Base-by-base conservation (phyloP, 495 filamentous ascomycete species). In the Xylona heveae region DNA sequence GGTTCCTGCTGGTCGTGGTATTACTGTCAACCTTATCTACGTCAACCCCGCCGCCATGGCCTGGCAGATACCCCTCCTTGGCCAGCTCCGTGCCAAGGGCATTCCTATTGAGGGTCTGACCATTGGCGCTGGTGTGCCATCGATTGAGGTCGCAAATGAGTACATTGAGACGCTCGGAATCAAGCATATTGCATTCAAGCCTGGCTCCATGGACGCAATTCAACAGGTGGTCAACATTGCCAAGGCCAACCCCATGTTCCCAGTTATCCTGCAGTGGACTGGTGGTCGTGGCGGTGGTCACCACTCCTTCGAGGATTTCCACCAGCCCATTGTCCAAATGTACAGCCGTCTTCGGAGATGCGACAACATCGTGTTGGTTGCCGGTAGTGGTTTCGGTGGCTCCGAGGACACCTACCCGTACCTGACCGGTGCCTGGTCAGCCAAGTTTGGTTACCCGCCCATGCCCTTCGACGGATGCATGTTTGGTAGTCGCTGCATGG, bases 261-360 rank as follows among this genome's bases (percentile, higher is more conserved):
- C 84, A 3, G 66, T 93, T 31, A 74, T 94, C 20, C 53, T 91
- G 26, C 84, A 94, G 45, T 94, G 84, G 84, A 94, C 84, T 35
- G 84, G 84, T 42, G 84, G 84, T 21, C 71, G 84, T 50, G 84
- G 82, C 40, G 84, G 84, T 48, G 84, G 84, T 24, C 84, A 93
- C 55, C 84, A 94, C 51, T 91, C 82, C 2, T 94, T 73, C 38
- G 84, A 92, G 44, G 84, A 94, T 45, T 93, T 94, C 60, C 84
- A 94, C 47, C 68, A 82, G 38, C 84, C 83, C 1, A 78, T 94
- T 30, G 50, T 94, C n/a, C 69, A 78, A 40, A 82, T 90, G 75
- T 94, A 94, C 45, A 64, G 70, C 35, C 66, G 81, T 28, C 78
- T 92, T 40, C 64, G 84, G 40, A 67, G 76, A 38, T 77, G 70